Conservation (phyloP, 805 yeast genomes). For the Candida boidinii region DNA sequence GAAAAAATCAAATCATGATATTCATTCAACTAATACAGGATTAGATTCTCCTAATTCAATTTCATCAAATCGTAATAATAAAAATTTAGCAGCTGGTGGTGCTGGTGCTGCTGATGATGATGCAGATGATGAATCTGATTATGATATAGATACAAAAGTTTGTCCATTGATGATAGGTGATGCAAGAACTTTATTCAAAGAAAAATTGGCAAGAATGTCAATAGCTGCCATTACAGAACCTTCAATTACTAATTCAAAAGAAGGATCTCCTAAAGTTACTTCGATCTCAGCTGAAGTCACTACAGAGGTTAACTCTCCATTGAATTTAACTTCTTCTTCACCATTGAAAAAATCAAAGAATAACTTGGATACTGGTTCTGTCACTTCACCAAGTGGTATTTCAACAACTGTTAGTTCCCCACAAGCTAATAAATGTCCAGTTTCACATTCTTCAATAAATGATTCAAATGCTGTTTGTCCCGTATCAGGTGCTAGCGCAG, state of each 20-base stretch:
- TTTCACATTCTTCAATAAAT: no score
- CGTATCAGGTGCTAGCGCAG: neutral
- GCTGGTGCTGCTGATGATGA: constrained; percentile 6
- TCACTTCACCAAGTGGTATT: no score
- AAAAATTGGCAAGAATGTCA: constrained; percentile 23
- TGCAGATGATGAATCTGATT: constrained; percentile 18
- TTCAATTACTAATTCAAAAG: constrained; percentile 9
- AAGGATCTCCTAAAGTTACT: constrained; percentile 17
- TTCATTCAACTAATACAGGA: no score
- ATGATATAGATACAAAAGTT: constrained; percentile 27
- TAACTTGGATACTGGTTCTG: no score
- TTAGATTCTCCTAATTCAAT: neutral
- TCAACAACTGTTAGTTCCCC: no score
- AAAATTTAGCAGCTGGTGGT: no score
- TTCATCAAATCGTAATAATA: neutral
- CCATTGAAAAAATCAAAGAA: no score
- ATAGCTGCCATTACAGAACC: constrained; percentile 20
- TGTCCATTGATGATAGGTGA: constrained; percentile 41
- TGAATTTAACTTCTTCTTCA: no score
- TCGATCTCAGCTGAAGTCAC: constrained; percentile 17
- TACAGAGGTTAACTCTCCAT: no score
- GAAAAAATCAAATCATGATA: neutral
- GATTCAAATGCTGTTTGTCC: no score
- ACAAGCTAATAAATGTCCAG: no score
- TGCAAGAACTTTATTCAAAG: constrained; percentile 28